Evolutionary conservation across 2,329 filamentous ascomycete species (phyloP), one percentile per base, ranked within the genome.

Genomic region (Claviceps sp.): DNA sequence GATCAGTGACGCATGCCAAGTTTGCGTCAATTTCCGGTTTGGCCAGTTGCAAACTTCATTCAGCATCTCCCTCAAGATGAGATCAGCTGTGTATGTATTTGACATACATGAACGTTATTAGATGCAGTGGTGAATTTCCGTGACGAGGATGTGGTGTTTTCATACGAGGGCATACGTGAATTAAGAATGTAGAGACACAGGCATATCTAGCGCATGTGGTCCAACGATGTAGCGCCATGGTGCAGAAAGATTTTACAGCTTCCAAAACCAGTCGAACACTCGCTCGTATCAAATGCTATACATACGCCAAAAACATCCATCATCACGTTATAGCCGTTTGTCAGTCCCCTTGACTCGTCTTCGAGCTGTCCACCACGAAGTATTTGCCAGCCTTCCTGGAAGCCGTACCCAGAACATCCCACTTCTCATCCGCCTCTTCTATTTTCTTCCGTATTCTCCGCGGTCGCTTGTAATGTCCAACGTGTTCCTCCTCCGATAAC

Each of bases 341-440:
- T 37, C 20, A 48, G 4, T 45, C 44, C n/a, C 17, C 23, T 37
- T 14, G 22, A 13, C 13, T 26, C 52, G 66, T 64, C 55, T 74
- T 76, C 37, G 73, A 74, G 57, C 77, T 82, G 56, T 87, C 79
- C 2, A 93, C 88, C 7, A 91, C 80, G 58, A 94, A 91, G 60
- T 83, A 94, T 57, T 76, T 79, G 14, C 86, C 86, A 4, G 77
- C 77, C 50, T 74, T 88, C 60, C 77, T 79, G 16, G 77, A 72
- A 0, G 87, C 86, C 50, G 77, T 76, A 1, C 74, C 75, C 47
- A 93, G 65, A 0, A 84, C 80, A 69, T 93, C 77, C 80, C 88
- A 91, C 55, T 80, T 70, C 67, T 85, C 80, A 14, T 73, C 70
- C 4, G 62, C 68, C 20, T 76, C 73, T 6, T 50, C 47, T 4